Evolutionary conservation across 1,139 yeast genomes (phyloP), one percentile per base, ranked within the genome.

Genomic region (Lodderomyces beijingensis): DNA sequence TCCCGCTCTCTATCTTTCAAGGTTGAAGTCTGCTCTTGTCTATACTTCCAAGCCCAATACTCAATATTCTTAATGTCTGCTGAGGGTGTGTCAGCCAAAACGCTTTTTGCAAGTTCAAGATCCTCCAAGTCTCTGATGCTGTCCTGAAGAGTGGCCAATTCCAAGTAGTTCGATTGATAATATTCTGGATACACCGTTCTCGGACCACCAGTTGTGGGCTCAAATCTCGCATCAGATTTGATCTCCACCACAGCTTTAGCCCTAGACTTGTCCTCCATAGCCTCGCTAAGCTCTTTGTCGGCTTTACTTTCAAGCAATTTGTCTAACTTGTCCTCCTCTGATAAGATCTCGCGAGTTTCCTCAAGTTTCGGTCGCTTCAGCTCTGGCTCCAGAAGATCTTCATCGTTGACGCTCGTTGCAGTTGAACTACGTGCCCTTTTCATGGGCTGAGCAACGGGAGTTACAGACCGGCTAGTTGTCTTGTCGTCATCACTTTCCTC

Each of bases 71-170:
- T 60, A 0, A 48, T 41, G 0, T 51, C 41, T 1, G 53, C 47
- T 1, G 59, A 43, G 5, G 51, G 39, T 9, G 42, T 52, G 11
- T 44, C 53, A 3, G 55, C 48, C 16, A 82, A 54, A 0, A 74
- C 61, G 38, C 69, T 64, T 35, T 64, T 62, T 13, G 85, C 65
- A 13, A 80, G 51, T 18, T 50, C 53, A 38, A 79, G 59, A 55
- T 88, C 96, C 52, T 88, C 96, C 1, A 74, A 76, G 49, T 88
- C 96, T 46, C 75, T 76, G 15, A 88, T 57, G 1, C 75, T 39
- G 3, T 57, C 51, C 44, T 81, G 84, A 3, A 86, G 46, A 8
- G 65, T 65, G 11, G 62, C 65, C 28, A 86, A 48, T 33, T 75
- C 78, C 17, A 72, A 51, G 6, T 44, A 41, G 2, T 62, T 50